phyloP scores from a whole-genome alignment of 345 rosid species.

The Hibiscus syriacus region DNA sequence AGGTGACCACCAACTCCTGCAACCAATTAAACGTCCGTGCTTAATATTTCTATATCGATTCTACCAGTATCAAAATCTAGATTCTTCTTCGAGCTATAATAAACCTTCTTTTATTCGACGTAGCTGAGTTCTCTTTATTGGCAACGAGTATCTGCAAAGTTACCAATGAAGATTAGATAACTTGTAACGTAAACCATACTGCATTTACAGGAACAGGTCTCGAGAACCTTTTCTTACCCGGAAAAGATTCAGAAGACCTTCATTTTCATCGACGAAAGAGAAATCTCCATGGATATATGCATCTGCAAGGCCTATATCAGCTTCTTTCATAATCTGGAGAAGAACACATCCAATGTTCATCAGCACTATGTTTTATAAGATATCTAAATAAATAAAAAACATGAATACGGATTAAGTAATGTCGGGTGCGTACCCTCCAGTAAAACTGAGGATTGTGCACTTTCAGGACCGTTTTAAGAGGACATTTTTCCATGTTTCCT shows the following conservation, averaged over 20 bases:
- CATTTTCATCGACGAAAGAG: constrained; percentile 62
- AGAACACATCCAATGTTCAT: background rate
- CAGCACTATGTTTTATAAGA: too few species aligned
- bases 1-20: constrained; percentile 97
- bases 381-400: too few species aligned
- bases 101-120: constrained; percentile 56
- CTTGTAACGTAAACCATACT: too few species aligned
- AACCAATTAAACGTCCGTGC: background rate
- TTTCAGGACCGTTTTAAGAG: constrained; percentile 41
- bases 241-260: constrained; percentile 68
- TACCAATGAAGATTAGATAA: background rate
- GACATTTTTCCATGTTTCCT: constrained; percentile 39
- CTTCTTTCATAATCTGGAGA: constrained; percentile 69
- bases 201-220: background rate
- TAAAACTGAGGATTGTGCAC: constrained; percentile 80
- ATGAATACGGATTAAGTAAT: too few species aligned
- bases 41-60: background rate
- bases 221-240: constrained; percentile 33
- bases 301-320: constrained; percentile 91
- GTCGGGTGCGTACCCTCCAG: too few species aligned
- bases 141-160: constrained; percentile 11
- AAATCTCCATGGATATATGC: constrained; percentile 76
- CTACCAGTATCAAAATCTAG: background rate
- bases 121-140: constrained; percentile 14
- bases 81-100: background rate